Conservation (phyloP, 202 grass and related monocot genomes). For the Dendrocalamus latiflorus region DNA sequence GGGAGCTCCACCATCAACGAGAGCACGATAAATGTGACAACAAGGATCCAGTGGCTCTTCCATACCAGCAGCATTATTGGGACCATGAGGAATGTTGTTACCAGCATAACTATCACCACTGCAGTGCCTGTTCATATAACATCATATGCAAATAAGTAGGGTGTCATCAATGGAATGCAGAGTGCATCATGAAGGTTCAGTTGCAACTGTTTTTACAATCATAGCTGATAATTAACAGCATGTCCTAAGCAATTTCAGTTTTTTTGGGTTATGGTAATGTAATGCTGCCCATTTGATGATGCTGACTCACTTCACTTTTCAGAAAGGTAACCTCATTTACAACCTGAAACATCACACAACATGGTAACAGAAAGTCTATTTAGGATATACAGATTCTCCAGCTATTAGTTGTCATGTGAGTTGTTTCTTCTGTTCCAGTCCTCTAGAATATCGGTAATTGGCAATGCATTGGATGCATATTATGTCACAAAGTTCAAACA, state of each 20-base stretch:
- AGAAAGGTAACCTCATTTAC: background rate
- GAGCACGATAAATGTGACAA: too few relatives aligned
- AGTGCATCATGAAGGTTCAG: conserved; percentile 2
- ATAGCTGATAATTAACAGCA: background rate
- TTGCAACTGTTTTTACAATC: background rate
- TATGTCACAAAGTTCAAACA: background rate
- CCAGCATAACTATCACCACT: conserved; percentile 89
- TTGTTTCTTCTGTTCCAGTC: background rate
- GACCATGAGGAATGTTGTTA: conserved; percentile 90
- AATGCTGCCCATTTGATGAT: background rate
- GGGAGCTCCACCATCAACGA: too few relatives aligned
- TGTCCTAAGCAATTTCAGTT: background rate
- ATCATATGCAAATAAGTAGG: conserved; percentile 18
- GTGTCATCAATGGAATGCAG: background rate
- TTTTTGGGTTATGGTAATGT: background rate
- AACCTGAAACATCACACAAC: background rate
- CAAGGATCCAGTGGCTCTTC: too few relatives aligned
- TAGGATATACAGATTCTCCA: background rate
- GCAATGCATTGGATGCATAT: background rate
- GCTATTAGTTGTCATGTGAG: background rate
- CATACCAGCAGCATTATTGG: conserved; percentile 88
- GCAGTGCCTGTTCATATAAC: conserved; percentile 65
- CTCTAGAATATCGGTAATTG: background rate
- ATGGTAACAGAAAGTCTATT: background rate
- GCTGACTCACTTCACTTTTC: background rate